phyloP scores from a whole-genome alignment of 2,329 filamentous ascomycete species.

The Graphium sp. region DNA sequence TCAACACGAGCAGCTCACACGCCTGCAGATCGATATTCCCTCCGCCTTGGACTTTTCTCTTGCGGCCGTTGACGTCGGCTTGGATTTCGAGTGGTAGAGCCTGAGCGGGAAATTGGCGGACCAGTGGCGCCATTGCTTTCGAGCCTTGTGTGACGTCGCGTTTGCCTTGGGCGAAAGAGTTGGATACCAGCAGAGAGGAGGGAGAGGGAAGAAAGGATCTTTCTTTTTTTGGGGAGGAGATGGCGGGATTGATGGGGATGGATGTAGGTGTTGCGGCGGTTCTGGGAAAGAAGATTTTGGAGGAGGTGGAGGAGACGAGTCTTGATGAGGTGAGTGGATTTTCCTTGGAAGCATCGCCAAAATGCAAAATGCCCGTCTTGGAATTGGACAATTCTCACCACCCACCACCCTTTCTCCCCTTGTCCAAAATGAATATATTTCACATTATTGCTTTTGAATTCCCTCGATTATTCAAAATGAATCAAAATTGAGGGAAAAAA shows the following conservation, averaged over 20 bases:
- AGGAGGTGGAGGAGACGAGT: constrained; percentile 37
- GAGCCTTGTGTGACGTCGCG: constrained; percentile 1
- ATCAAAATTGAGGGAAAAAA: neutral
- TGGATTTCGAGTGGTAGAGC: constrained; percentile 33
- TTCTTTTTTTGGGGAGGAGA: too few species aligned
- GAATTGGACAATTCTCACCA: too few species aligned
- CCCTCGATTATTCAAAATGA: constrained; percentile 1
- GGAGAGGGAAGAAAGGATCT: constrained; percentile 1
- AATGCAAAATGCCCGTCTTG: too few species aligned
- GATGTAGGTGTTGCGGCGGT: constrained; percentile 18
- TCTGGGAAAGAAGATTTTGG: constrained; percentile 30
- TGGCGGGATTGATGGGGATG: constrained; percentile 8
- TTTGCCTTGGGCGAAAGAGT: neutral
- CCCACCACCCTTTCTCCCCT: constrained; percentile 4
- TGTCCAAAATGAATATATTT: constrained; percentile 1
- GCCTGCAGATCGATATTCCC: constrained; percentile 29
- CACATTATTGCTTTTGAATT: constrained; percentile 5
- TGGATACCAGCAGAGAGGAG: neutral
- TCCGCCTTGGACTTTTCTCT: constrained; percentile 28
- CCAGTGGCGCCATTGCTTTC: constrained; percentile 37
- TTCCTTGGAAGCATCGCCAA: neutral
- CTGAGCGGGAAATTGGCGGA: constrained; percentile 32
- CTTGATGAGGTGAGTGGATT: constrained; percentile 37
- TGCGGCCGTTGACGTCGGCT: constrained; percentile 26
- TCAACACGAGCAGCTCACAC: constrained; percentile 39